These are phyloP conservation scores for Canavalia gladiata DNA, from an alignment of 306 rosid genomes.

Conservation along the genomic window DNA sequence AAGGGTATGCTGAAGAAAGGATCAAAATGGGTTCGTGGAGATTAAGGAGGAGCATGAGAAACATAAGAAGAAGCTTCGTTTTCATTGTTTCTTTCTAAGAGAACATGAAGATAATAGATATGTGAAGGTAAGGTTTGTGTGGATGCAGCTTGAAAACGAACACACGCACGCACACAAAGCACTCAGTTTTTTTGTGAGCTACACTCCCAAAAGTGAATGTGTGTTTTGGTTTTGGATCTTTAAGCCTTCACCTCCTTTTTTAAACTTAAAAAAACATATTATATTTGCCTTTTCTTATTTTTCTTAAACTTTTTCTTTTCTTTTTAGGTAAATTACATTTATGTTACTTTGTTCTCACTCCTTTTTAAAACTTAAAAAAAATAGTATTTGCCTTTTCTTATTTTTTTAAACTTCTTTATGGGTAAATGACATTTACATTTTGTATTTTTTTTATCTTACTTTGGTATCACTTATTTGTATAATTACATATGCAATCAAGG, in stretches of 20 bases:
- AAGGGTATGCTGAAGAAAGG: slow-evolving; percentile 55
- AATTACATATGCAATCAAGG: too few species aligned
- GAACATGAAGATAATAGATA: slow-evolving; percentile 51
- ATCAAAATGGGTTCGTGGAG: slow-evolving; percentile 58
- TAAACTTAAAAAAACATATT: background rate
- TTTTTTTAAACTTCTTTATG: background rate
- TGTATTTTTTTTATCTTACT: too few species aligned
- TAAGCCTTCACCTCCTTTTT: slow-evolving; percentile 3
- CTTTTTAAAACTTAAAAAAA: too few species aligned
- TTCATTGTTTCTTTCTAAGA: slow-evolving; percentile 49
- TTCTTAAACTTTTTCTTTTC: background rate
- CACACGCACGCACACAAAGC: background rate
- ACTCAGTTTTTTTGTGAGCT: slow-evolving; percentile 20
- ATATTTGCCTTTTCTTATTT: background rate
- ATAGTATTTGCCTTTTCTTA: background rate
- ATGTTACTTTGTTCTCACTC: too few species aligned
- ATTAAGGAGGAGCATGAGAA: slow-evolving; percentile 49
- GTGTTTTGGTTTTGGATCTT: slow-evolving; percentile 42
- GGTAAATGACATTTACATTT: too few species aligned
- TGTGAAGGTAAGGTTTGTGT: slow-evolving; percentile 34
- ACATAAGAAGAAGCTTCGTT: slow-evolving; percentile 57
- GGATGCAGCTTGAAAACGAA: slow-evolving; percentile 33
- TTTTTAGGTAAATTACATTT: too few species aligned
- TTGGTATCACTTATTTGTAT: too few species aligned
- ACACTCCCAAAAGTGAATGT: slow-evolving; percentile 33